Base-by-base conservation (phyloP, 495 filamentous ascomycete genomes). In the Aspergillus panamensis region DNA sequence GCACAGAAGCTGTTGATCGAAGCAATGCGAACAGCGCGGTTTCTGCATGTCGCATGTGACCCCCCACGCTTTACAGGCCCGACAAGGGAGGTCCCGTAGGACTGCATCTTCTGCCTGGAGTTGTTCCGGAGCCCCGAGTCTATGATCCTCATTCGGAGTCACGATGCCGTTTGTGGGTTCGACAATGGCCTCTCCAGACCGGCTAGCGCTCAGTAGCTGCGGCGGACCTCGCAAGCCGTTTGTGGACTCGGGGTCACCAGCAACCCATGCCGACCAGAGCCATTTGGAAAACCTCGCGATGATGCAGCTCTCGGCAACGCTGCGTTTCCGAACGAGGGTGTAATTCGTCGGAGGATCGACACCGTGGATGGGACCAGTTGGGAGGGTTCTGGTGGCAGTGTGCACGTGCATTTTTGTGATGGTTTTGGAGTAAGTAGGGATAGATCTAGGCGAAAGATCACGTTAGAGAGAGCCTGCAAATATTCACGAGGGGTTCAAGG, bases 11-110 rank as follows among this genome's bases (percentile, higher is more conserved):
- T 76, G 73, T 49, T 76, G 61, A 16, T 74, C 62, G 30, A 66
- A 60, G 56, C 73, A 76, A 57, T 75, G 69, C 9, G 66, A 60
- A 29, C 73, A 76, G 30, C 68, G 72, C 12, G 73, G 73, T 51
- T 49, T 48, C 10, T 62, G 55, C 31, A 63, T 70, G 57, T 76
- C 72, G 57, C 73, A 76, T n/a, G 42, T 39, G 7, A 66, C 66
- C 1, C 61, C 61, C 61, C 63, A 62, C 13, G 68, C 60, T 10
- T 69, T 68, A 58, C 73, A 76, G 0, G 66, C 66, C 44, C 69
- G 71, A 62, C 73, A 74, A 43, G 65, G 60, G n/a, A 51, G 29
- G 6, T 8, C n/a, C 6, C 42, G 33, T 8, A 16, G 44, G 4
- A 12, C 3, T 7, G 42, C 4, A 57, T 35, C 48, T 13, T 58